Evolutionary conservation across 352 stramenopile species (phyloP), one percentile per base, ranked within the genome.

Genomic region (Pythium angustatum): DNA sequence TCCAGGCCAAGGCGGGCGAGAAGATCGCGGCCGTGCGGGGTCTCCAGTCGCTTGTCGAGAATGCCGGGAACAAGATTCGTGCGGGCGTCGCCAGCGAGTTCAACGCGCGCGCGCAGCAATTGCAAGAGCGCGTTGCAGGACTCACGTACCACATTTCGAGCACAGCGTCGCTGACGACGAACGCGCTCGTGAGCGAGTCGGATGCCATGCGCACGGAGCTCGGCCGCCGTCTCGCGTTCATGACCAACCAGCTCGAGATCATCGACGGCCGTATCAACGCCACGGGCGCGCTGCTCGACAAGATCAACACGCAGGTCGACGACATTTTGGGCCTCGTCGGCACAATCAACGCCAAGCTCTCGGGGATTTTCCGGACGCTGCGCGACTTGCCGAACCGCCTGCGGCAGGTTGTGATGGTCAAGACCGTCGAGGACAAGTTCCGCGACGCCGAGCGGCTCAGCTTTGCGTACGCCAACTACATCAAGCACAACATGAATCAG

Each of bases 401-500:
- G 21, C 57, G 57, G 26, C 57, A 64, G 24, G 57, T 51, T 27
- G 33, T 64, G 15, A 56, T 50, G 33, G 47, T 64, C 47, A 49
- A 47, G 26, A 50, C 19, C 5, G 47, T 57, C 8, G 45, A 64
- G 26, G 57, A 57, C 33, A 58, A 57, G 34, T 57, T 64, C 17
- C 57, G 57, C 17, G 28, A 57, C 17, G 57, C 33, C 19, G 47
- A 47, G 47, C 57, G 40, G 15, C 21, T 64, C 10, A 64, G 57
- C 47, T 56, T 50, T 22, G 57, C 57, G 21, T 64, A 64, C 57
- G 36, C 57, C 34, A 64, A 64, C 47, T 64, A 64, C 47, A 56
- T 64, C 45, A 64, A 64, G 47, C 45, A 64, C 57, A 64, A 31
- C 26, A 64, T 64, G 57, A 51, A 51, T 19, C 57, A 64, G 34